phyloP scores from a whole-genome alignment of 371 early-diverging fungal genomes.

The Coemansia sp. region DNA sequence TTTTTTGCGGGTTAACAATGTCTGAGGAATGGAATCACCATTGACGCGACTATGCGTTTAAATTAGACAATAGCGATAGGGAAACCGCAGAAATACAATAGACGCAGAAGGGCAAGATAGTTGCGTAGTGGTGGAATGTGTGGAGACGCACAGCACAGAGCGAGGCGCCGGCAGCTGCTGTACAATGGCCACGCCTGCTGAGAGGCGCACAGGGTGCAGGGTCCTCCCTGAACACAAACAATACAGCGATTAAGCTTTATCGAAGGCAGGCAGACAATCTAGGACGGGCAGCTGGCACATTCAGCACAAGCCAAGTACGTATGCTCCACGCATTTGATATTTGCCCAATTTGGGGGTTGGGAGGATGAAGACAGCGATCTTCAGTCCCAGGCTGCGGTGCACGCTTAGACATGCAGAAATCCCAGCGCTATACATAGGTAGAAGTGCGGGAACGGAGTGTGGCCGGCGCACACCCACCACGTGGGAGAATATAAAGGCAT shows the following conservation, averaged over 20 bases:
- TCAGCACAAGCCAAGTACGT: neutral
- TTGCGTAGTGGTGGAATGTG: neutral
- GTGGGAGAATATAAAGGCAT: slow-evolving; percentile 2
- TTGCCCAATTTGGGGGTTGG: neutral
- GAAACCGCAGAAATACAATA: neutral
- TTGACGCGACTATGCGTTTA: neutral
- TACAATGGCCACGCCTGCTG: neutral
- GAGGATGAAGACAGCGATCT: neutral
- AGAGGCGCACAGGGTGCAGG: neutral
- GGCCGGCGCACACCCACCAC: neutral
- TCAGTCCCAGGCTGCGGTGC: neutral
- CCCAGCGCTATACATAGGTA: neutral
- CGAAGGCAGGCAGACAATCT: neutral
- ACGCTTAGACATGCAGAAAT: slow-evolving; percentile 5
- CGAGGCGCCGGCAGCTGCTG: slow-evolving; percentile 3
- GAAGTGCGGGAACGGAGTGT: neutral
- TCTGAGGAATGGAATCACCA: neutral
- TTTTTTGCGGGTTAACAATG: slow-evolving; percentile 2
- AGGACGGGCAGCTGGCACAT: neutral
- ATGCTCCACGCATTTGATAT: too few species aligned
- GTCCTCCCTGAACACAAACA: neutral
- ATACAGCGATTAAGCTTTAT: neutral
- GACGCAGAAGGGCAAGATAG: neutral
- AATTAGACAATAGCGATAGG: slow-evolving; percentile 4
- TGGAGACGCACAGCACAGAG: neutral